Base-by-base conservation (phyloP, 2,329 filamentous ascomycete species). In the Leptosphaerulina australis region DNA sequence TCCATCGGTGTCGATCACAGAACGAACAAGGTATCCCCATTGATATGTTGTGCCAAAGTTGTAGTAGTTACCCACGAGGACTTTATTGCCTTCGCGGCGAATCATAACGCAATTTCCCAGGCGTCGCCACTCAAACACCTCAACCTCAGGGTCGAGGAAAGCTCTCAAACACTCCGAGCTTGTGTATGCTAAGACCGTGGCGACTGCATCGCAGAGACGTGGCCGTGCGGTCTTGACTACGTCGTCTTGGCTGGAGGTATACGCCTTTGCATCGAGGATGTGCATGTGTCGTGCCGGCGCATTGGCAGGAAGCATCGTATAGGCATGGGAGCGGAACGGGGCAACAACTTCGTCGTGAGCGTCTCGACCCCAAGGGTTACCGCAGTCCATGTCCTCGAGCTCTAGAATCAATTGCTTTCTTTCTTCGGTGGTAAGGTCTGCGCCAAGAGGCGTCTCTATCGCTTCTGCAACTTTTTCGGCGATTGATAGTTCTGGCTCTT, bases 41-140 rank as follows among this genome's bases (percentile, higher is more conserved):
- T 53, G 33, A 11, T 61, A 55, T 12, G 29, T 29, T 2, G 58
- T 55, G 44, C 52, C 60, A n/a, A 54, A 54, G 24, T 58, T 55
- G 24, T 45, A 47, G 35, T 45, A 59, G 2, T 49, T 55, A 2
- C 53, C 60, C 0, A 61, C 58, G 5, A 44, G 29, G 7, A 63
- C 58, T 5, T 56, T 8, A 11, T 39, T 50, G 0, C 52, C 45
- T 7, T 52, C 34, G 8, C 58, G 52, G 0, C 56, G 58, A 25
- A 63, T 56, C 44, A 63, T 47, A 2, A 56, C 33, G 29, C 37
- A 51, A 10, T 53, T 47, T 1, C 44, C 47, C 9, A 48, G 25
- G 7, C 54, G 54, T 21, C 58, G 48, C 60, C 56, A 61, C 25
- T 61, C 60, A 25, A 63, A 60, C 3, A 54, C 33, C 9, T 53